Percentiles rank a stretch among this genome's conserved stretches.
phyloP scores from a whole-genome alignment of 371 early-diverging fungal species.

The Funneliformis caledonium region DNA sequence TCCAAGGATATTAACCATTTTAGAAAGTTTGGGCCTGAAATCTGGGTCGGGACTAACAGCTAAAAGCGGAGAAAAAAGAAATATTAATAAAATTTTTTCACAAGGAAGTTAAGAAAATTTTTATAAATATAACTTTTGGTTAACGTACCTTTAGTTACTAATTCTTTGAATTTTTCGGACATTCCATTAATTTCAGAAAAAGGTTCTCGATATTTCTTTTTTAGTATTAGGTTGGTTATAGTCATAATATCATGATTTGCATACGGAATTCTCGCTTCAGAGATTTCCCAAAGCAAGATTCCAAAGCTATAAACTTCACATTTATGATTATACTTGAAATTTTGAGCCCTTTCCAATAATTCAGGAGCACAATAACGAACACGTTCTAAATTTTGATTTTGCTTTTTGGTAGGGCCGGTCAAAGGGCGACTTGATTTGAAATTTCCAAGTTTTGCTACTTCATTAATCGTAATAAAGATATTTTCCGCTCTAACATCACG shows the following conservation, averaged over 20 bases:
- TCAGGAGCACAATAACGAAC: slow-evolving; percentile 33
- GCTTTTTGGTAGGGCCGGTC: neutral
- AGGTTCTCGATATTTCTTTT: slow-evolving; percentile 11
- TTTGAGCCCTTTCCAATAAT: neutral
- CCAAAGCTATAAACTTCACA: slow-evolving; percentile 41
- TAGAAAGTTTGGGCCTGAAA: slow-evolving; percentile 13
- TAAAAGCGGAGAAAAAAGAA: neutral
- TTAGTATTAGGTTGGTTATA: neutral
- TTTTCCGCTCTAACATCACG: slow-evolving; percentile 33
- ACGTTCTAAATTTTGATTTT: neutral
- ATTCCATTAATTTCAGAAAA: neutral
- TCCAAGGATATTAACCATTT: slow-evolving; percentile 2
- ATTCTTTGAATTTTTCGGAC: neutral
- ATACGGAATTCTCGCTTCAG: slow-evolving; percentile 32
- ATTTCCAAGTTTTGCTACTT: slow-evolving; percentile 29
- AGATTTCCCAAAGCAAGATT: slow-evolving; percentile 39
- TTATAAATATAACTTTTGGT: neutral
- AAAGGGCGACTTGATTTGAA: slow-evolving; percentile 7
- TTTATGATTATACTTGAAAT: slow-evolving; percentile 6
- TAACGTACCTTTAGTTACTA: neutral
- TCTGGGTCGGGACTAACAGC: neutral
- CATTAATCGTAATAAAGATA: slow-evolving; percentile 31
- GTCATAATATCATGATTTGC: slow-evolving; percentile 5
- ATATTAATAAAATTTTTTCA: neutral
- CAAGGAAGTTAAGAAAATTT: neutral